phyloP scores from a whole-genome alignment of 768 basidiomycete species.

The Suillus weaverae region DNA sequence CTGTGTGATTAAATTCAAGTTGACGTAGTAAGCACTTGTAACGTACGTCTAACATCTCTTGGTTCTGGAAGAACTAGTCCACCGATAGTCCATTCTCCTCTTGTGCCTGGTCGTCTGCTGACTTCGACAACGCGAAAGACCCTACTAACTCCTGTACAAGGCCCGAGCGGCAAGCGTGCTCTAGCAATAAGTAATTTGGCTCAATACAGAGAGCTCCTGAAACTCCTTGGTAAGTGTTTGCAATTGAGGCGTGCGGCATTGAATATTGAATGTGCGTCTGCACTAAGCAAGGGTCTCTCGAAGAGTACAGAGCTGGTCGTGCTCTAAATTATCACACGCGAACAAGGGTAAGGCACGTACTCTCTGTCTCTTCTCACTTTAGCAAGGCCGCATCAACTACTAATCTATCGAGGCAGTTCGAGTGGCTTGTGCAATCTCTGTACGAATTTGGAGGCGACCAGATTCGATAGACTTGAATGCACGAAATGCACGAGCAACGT shows the following conservation, averaged over 20 bases:
- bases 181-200: constrained; percentile 57
- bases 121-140: constrained; percentile 85
- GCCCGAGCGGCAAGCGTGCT: constrained; percentile 67
- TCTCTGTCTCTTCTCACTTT: constrained; percentile 58
- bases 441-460: constrained; percentile 45
- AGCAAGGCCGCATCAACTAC: constrained; percentile 41
- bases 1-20: neutral
- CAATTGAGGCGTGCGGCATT: constrained; percentile 50
- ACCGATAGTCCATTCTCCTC: constrained; percentile 84
- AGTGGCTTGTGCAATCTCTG: constrained; percentile 46
- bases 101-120: constrained; percentile 71
- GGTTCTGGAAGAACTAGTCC: constrained; percentile 79
- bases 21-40: constrained; percentile 22
- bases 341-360: constrained; percentile 35
- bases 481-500: too few relatives aligned
- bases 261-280: constrained; percentile 65
- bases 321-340: constrained; percentile 39
- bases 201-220: constrained; percentile 49
- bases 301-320: constrained; percentile 57
- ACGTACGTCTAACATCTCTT: constrained; percentile 71
- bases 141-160: constrained; percentile 78
- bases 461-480: constrained; percentile 46
- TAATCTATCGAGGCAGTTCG: constrained; percentile 56
- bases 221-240: constrained; percentile 37
- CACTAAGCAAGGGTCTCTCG: constrained; percentile 61